Conservation (phyloP, 2,329 filamentous ascomycete genomes). For the Penicillium sclerotiorum region DNA sequence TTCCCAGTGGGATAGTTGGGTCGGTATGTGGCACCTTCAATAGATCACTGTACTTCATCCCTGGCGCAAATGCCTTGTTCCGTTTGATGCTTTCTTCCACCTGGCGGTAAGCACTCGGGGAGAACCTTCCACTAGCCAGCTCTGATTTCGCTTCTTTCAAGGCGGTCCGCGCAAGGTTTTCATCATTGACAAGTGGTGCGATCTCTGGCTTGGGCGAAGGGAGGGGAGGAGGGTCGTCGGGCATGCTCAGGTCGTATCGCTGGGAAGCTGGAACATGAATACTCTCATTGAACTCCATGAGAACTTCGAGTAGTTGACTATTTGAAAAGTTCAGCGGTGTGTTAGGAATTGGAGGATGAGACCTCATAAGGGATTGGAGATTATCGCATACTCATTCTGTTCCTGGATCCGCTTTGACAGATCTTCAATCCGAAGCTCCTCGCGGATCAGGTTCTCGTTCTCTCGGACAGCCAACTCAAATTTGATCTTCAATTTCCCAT, state of each 20-base stretch:
- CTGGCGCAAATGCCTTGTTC: constrained; percentile 43
- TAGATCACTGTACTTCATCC: constrained; percentile 35
- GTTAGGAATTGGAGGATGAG: not conserved
- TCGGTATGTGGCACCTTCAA: constrained; percentile 35
- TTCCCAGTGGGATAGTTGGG: constrained; percentile 13
- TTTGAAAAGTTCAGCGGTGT: not conserved
- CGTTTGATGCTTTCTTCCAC: constrained; percentile 44
- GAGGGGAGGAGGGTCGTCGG: constrained; percentile 50
- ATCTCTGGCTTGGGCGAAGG: constrained; percentile 46
- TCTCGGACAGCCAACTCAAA: constrained; percentile 82
- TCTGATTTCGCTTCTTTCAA: constrained; percentile 44
- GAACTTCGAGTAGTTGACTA: constrained; percentile 84
- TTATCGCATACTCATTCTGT: constrained; percentile 80
- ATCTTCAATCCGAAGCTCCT: constrained; percentile 78
- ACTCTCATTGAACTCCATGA: constrained; percentile 86
- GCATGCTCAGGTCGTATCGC: constrained; percentile 68
- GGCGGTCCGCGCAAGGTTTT: constrained; percentile 35
- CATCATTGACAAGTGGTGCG: constrained; percentile 36
- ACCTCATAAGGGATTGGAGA: too few species aligned
- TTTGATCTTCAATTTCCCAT: constrained; percentile 78
- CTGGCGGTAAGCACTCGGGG: constrained; percentile 37
- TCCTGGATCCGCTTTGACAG: constrained; percentile 82
- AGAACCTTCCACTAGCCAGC: constrained; percentile 40
- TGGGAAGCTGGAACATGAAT: constrained; percentile 74
- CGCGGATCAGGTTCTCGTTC: constrained; percentile 62